Evolutionary conservation across 2,329 filamentous ascomycete genomes (phyloP).

Genomic region (Alternaria arborescens): DNA sequence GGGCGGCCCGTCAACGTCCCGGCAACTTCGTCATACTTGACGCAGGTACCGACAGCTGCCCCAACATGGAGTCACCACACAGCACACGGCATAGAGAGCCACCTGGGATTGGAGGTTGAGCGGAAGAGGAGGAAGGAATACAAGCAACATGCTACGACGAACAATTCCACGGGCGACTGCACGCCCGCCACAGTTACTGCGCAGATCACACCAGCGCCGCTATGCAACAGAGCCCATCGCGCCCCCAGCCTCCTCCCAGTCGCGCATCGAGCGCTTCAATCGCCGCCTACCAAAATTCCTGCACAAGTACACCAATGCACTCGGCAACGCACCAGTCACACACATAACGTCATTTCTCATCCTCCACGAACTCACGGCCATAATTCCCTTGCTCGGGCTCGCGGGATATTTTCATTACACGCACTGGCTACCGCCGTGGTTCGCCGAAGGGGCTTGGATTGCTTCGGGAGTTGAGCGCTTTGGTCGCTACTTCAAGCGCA

Average conservation of each 20-base stretch:
- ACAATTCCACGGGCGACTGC: slow-evolving; percentile 6
- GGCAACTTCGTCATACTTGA: slow-evolving; percentile 16
- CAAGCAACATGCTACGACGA: slow-evolving; percentile 22
- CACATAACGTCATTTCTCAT: slow-evolving; percentile 88
- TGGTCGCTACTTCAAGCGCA: slow-evolving; percentile 77
- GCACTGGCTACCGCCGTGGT: slow-evolving; percentile 71
- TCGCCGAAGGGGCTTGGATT: slow-evolving; percentile 62
- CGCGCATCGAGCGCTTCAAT: slow-evolving; percentile 48
- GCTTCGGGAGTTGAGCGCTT: slow-evolving; percentile 75
- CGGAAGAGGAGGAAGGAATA: slow-evolving; percentile 6
- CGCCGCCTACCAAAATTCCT: slow-evolving; percentile 68
- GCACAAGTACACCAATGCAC: slow-evolving; percentile 71
- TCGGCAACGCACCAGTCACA: slow-evolving; percentile 79
- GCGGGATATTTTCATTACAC: slow-evolving; percentile 66
- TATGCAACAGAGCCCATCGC: slow-evolving; percentile 29
- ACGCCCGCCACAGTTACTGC: slow-evolving; percentile 4
- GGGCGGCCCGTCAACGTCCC: slow-evolving; percentile 16
- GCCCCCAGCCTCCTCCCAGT: slow-evolving; percentile 32
- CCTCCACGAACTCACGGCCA: slow-evolving; percentile 86
- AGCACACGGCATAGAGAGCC: not conserved
- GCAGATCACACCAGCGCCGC: slow-evolving; percentile 20
- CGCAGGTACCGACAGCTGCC: not conserved
- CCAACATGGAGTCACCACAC: slow-evolving; percentile 6
- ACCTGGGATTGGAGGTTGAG: slow-evolving; percentile 8
- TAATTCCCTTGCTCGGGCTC: slow-evolving; percentile 68